phyloP scores from a whole-genome alignment of 2,329 filamentous ascomycete genomes.

The Apiospora phragmitis region DNA sequence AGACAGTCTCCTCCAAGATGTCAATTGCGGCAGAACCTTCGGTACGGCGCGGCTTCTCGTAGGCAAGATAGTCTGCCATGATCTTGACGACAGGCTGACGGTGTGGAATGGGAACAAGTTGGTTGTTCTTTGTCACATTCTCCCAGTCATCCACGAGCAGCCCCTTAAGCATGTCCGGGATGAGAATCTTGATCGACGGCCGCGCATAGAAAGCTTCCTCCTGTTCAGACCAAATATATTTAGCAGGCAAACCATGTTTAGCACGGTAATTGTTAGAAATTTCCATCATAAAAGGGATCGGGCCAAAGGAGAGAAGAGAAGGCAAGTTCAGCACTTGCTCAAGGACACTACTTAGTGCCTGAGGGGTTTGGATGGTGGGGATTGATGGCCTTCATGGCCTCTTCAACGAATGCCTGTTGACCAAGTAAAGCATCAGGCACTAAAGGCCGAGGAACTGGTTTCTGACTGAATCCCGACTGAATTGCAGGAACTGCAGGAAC shows the following conservation, averaged over 20 bases:
- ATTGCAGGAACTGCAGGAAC: background rate
- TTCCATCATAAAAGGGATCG: background rate
- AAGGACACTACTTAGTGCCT: background rate
- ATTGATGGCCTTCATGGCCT: background rate
- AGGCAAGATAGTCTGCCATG: conserved; percentile 75
- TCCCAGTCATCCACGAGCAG: conserved; percentile 98
- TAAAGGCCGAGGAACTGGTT: background rate
- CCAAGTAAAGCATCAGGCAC: background rate
- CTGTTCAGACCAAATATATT: conserved; percentile 47
- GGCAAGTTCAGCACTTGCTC: background rate
- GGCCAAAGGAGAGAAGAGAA: background rate
- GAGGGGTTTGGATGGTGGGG: background rate
- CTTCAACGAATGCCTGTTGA: background rate
- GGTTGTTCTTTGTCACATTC: conserved; percentile 93
- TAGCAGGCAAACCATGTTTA: background rate
- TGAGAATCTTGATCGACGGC: conserved; percentile 80
- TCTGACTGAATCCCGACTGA: background rate
- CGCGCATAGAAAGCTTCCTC: conserved; percentile 85
- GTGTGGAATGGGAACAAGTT: conserved; percentile 83
- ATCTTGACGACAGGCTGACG: conserved; percentile 74
- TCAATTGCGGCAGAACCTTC: conserved; percentile 72
- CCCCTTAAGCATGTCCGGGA: conserved; percentile 89
- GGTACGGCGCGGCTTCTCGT: conserved; percentile 66
- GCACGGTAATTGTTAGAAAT: background rate
- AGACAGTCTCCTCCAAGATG: conserved; percentile 85